These are phyloP conservation scores for Neurospora sp. DNA, from an alignment of 2,329 filamentous ascomycete genomes.

Conservation along the genomic window DNA sequence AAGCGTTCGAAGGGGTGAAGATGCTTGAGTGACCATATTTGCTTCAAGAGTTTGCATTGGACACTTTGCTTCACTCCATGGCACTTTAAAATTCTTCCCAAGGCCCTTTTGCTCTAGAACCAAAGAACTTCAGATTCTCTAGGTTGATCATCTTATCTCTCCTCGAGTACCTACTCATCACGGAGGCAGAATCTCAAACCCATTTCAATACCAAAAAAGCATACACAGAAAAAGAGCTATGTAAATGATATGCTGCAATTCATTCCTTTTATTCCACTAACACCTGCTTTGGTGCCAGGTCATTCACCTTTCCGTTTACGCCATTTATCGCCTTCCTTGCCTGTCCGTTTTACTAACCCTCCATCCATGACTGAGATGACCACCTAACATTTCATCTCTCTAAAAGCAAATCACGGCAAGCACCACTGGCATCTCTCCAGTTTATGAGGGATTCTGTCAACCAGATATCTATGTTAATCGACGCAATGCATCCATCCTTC, in stretches of 20 bases:
- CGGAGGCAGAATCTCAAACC: not conserved
- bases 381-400: not conserved
- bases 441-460: not conserved
- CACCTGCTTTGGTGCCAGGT: not conserved
- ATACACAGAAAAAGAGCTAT: not conserved
- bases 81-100: not conserved
- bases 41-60: not conserved
- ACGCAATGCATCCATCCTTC: not conserved
- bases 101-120: not conserved
- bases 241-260: not conserved
- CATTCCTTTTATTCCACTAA: not conserved
- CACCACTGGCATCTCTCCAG: not conserved
- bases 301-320: not conserved
- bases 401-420: not conserved
- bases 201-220: not conserved
- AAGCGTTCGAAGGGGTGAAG: not conserved
- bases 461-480: not conserved
- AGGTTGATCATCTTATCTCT: not conserved
- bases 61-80: not conserved
- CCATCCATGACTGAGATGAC: not conserved
- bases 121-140: not conserved
- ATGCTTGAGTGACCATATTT: not conserved
- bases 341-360: not conserved
- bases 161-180: not conserved
- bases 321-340: not conserved